Evolutionary conservation across 2,329 filamentous ascomycete species (phyloP), one percentile per base, ranked within the genome.

Genomic region (Colletotrichum sp.): DNA sequence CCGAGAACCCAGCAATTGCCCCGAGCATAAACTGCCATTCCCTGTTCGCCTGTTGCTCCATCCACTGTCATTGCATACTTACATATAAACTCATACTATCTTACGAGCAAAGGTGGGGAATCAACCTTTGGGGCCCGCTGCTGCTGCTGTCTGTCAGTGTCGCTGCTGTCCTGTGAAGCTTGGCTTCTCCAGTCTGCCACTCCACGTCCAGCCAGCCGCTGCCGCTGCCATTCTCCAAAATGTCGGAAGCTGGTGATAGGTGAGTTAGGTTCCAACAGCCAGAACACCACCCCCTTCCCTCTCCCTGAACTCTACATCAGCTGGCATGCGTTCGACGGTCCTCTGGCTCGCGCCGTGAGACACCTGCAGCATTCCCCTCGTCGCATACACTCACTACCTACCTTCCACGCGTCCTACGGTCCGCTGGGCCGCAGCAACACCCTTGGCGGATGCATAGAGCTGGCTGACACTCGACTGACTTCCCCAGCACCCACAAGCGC

Each of bases 401-500:
- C 60, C 44, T 32, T 59, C 63, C 62, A 67, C 36, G 49, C 36
- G 12, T 60, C 34, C 30, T 77, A 24, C 60, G 68, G 59, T 60
- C 26, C 72, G 32, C 60, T 63, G 59, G 55, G 28, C 72, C 69
- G 63, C 69, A 39, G 34, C 76, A 52, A 16, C 59, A 69, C 26
- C 36, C 55, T 67, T 52, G 18, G 59, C 59, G 32, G 24, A 72
- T 18, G 32, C n/a, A 49, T 12, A 21, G 44, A 28, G 39, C 21
- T 52, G 34, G 64, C 67, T 69, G 68, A 76, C 64, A 32, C 72
- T 77, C 71, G 77, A 72, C 64, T 76, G 75, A 69, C 60, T 24
- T 49, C 67, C 65, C 55, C 77, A 86, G 83, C 77, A 81, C 82
- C 78, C 90, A 91, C 80, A 90, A 88, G 84, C 89, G 88, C 77